Base-by-base conservation (phyloP, 169 alveolate species). In the Neospora caninum region DNA sequence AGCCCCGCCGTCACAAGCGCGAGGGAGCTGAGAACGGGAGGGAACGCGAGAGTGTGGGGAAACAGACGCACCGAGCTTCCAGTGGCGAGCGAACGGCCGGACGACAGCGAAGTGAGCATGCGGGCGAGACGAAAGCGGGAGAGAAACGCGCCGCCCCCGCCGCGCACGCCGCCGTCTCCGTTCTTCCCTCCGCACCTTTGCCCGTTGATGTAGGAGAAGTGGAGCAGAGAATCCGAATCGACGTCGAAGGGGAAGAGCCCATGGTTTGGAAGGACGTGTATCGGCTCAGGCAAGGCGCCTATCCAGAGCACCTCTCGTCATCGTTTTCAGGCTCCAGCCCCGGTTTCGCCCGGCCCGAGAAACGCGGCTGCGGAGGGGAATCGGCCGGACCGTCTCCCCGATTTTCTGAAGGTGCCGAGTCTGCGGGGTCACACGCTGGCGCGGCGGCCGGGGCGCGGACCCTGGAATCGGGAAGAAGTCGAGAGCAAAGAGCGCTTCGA, bases 231-330 rank as follows among this genome's bases (percentile, higher is more conserved):
- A 36, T 82, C 67, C 89, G 89, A 7, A 67, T 82, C 13, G 58
- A 41, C 2, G 41, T 82, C 0, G 89, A 82, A 29, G 89, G 89
- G 10, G 89, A 43, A 36, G 89, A 38, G 20, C 89, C 89, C 31
- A 82, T 82, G 89, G 89, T 31, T 31, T 82, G 89, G 89, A 39
- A 36, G 25, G 89, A 82, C 41, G 89, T 82, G 38, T 82, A 82
- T 29, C 2, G 89, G 16, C 53, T 82, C 16, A 18, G 25, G 10
- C 38, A 38, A 36, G 89, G 41, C 20, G 67, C 31, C 10, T 2
- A 10, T 1, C 69, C 89, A 0, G 89, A 41, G 67, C 67, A 29
- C 69, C 34, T 42, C 31, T 36, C 67, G 13, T 82, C 89, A 39
- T 82, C 64, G 13, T 49, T 16, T n/a, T 22, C 13, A 73, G 13